phyloP scores from a whole-genome alignment of 345 rosid genomes.

The Clarkia xantiana region DNA sequence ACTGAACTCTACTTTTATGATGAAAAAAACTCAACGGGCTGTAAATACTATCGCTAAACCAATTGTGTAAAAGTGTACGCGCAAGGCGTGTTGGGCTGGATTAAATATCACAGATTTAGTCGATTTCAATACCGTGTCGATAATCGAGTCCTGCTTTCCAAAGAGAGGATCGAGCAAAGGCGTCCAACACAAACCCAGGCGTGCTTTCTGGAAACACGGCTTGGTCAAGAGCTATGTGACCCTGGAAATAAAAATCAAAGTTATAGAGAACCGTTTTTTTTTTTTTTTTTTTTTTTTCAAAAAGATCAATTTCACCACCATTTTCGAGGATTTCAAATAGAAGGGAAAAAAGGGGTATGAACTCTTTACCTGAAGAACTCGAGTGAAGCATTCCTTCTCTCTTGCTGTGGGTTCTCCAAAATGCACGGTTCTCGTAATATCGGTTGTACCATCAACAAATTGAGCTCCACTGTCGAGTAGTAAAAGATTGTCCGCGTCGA shows the following conservation, averaged over 20 bases:
- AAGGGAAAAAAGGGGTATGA: constrained; percentile 1
- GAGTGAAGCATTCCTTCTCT: constrained; percentile 85
- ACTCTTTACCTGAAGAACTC: constrained; percentile 61
- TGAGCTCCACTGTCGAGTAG: constrained; percentile 95
- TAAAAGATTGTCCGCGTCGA: constrained; percentile 61
- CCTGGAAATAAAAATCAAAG: constrained; percentile 30
- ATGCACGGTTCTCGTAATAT: constrained; percentile 89
- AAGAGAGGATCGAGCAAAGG: constrained; percentile 79
- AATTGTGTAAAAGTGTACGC: too few relatives aligned
- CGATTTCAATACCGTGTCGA: constrained; percentile 51
- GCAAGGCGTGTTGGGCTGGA: too few relatives aligned
- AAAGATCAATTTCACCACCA: too few relatives aligned
- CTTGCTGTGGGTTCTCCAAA: constrained; percentile 67
- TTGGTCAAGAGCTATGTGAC: constrained; percentile 93
- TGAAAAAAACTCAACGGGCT: too few relatives aligned
- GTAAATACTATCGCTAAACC: too few relatives aligned
- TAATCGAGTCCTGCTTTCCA: constrained; percentile 98
- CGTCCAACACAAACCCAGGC: constrained; percentile 89
- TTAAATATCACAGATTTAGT: too few relatives aligned
- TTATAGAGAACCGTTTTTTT: too few relatives aligned
- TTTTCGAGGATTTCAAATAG: neutral
- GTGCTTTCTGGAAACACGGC: constrained; percentile 87
- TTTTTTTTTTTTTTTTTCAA: too few relatives aligned
- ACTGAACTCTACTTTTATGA: too few relatives aligned
- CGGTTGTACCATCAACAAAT: constrained; percentile 90